Base-by-base conservation (phyloP, 345 rosid species). In the Abelmoschus esculentus region DNA sequence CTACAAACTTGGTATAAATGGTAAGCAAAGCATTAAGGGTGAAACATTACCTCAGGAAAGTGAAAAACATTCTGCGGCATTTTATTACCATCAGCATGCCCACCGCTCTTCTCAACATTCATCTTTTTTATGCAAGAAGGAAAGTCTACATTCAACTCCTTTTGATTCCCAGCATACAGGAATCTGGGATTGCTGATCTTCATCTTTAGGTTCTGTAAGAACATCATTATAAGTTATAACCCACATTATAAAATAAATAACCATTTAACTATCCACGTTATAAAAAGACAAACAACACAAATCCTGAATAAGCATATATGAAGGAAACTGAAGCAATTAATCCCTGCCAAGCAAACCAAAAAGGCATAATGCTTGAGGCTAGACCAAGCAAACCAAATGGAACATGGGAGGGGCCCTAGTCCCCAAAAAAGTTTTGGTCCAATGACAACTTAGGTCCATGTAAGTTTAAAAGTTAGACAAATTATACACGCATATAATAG, bases 151-250 rank as follows among this genome's bases (percentile, higher is more conserved):
- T 78, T 73, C 82, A 87, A 72, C 69, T 83, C 86, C 58, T 77
- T 86, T 72, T 36, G 79, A 59, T 74, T 81, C 80, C 85, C 98
- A 75, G 84, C 69, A 75, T 60, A 77, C 42, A 95, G 73, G 77
- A 83, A 87, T 81, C 97, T 88, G 40, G 93, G 97, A 82, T 91
- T 82, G 75, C 89, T 87, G 70, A 90, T 80, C 84, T 88, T 95
- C 96, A 95, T 91, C 84, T 91, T 95, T 80, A 95, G 82, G 76
- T 95, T 89, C 99, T 95, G 93, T 66, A 65, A 64, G 75, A 28
- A 72, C 66, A 76, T 54, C n/a, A 28, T 66, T 14, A 70, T 15
- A 61, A 68, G n/a, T 66, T 14, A 70, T 15, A 61, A 68, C 12
- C 49, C 72, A 34, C 22, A 53, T 50, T 46, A 66, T 28, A 28